These are phyloP conservation scores for Populus hybrid DNA, from an alignment of 441 rosid species.

Conservation along the genomic window DNA sequence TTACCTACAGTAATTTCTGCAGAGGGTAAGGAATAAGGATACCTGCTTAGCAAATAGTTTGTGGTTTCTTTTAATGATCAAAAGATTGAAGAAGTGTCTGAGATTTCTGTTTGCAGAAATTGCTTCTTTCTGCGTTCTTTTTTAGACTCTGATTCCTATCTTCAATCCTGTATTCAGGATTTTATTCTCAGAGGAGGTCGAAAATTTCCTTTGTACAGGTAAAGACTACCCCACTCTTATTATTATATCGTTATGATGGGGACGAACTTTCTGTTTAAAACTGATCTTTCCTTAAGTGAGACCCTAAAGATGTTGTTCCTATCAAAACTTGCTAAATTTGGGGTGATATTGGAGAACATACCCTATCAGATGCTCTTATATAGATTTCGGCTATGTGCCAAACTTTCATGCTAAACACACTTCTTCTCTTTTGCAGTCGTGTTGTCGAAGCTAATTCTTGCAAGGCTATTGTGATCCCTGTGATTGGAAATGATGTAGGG, in stretches of 20 bases:
- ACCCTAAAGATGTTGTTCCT: neutral
- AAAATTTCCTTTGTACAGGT: constrained; percentile 83
- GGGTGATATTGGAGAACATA: neutral
- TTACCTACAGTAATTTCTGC: neutral
- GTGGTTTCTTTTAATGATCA: neutral
- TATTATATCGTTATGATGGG: neutral
- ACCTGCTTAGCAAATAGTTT: neutral
- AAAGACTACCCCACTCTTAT: constrained; percentile 1
- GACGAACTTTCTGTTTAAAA: neutral
- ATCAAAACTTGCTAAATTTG: too few species aligned
- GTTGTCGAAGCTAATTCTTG: constrained; percentile 69
- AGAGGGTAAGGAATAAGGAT: neutral
- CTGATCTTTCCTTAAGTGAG: neutral
- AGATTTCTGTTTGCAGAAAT: neutral
- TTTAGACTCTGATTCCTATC: constrained; percentile 7
- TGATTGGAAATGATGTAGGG: constrained; percentile 38
- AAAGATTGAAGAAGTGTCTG: neutral
- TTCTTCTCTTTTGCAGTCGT: constrained; percentile 39
- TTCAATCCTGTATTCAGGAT: constrained; percentile 45
- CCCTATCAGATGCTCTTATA: neutral
- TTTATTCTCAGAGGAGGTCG: constrained; percentile 75
- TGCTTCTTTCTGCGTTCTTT: neutral
- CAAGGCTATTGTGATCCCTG: constrained; percentile 72
- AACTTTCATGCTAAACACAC: neutral
- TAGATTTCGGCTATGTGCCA: neutral